Conservation (phyloP, 2,329 filamentous ascomycete species). For the Colletotrichum sidae region DNA sequence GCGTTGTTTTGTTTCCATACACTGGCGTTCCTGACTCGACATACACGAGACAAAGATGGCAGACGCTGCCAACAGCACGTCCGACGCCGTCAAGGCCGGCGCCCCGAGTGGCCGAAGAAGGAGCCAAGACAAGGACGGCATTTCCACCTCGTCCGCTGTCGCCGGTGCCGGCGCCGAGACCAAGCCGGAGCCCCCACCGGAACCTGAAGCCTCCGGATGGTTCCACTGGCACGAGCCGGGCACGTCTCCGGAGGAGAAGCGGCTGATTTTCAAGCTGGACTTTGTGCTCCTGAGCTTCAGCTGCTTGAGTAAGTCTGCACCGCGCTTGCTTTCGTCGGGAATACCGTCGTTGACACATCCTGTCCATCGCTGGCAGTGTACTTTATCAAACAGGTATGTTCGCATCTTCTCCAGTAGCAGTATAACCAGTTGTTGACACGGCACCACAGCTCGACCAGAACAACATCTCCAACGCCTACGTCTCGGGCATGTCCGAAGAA, state of each 20-base stretch:
- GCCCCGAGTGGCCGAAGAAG: conserved; percentile 7
- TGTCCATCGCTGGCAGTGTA: conserved; percentile 41
- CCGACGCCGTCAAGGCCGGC: conserved; percentile 12
- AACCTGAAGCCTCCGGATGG: conserved; percentile 40
- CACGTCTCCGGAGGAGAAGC: conserved; percentile 54
- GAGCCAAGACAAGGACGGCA: conserved; percentile 25
- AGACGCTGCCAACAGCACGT: conserved; percentile 17
- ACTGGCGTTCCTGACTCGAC: neutral
- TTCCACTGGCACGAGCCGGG: conserved; percentile 57
- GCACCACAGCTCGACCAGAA: conserved; percentile 52
- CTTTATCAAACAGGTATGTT: conserved; percentile 53
- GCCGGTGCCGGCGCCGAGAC: conserved; percentile 13
- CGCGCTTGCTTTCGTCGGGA: too few relatives aligned
- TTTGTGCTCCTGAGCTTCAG: conserved; percentile 55
- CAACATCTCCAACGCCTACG: conserved; percentile 61
- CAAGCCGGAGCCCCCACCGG: conserved; percentile 35
- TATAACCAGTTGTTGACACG: neutral
- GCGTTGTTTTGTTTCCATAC: neutral
- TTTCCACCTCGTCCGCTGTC: conserved; percentile 12
- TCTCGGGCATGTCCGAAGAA: conserved; percentile 60
- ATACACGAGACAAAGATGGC: conserved; percentile 12
- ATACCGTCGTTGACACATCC: too few relatives aligned
- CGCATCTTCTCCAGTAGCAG: conserved; percentile 1
- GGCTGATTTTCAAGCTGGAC: conserved; percentile 61
- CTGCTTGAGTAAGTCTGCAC: conserved; percentile 47